These are phyloP conservation scores for Yamadazyma triangularis DNA, from an alignment of 1,139 yeast species.

Conservation along the genomic window DNA sequence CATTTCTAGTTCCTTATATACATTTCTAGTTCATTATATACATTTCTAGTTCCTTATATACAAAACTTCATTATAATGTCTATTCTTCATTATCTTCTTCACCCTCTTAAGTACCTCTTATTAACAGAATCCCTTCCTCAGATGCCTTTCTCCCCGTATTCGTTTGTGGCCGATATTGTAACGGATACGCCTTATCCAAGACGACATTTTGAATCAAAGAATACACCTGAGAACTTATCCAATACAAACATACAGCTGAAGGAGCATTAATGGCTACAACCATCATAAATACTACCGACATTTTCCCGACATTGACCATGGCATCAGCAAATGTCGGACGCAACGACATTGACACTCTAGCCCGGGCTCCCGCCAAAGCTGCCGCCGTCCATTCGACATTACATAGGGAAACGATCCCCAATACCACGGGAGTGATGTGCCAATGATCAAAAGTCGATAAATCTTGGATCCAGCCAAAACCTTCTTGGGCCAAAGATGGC, in stretches of 20 bases:
- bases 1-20: no score
- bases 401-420: constrained; percentile 67
- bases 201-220: constrained; percentile 72
- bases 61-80: no score
- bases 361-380: constrained; percentile 49
- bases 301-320: constrained; percentile 60
- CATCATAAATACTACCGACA: constrained; percentile 77
- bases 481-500: constrained; percentile 49
- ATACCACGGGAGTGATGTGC: constrained; percentile 60
- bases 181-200: constrained; percentile 66
- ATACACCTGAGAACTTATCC: constrained; percentile 79
- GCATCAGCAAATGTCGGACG: constrained; percentile 62
- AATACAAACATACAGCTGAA: constrained; percentile 69
- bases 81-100: no score
- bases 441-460: constrained; percentile 59
- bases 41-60: no score
- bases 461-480: constrained; percentile 56
- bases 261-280: constrained; percentile 86
- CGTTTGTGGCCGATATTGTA: constrained; percentile 40
- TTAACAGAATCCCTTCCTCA: no score
- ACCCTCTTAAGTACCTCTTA: no score
- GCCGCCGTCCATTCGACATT: constrained; percentile 74
- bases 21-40: no score
- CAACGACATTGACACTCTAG: constrained; percentile 32
- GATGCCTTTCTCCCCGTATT: background rate